Evolutionary conservation across 1,284 basidiomycete genomes (phyloP), one percentile per base, ranked within the genome.

Genomic region (Taiwanofungus camphoratus): DNA sequence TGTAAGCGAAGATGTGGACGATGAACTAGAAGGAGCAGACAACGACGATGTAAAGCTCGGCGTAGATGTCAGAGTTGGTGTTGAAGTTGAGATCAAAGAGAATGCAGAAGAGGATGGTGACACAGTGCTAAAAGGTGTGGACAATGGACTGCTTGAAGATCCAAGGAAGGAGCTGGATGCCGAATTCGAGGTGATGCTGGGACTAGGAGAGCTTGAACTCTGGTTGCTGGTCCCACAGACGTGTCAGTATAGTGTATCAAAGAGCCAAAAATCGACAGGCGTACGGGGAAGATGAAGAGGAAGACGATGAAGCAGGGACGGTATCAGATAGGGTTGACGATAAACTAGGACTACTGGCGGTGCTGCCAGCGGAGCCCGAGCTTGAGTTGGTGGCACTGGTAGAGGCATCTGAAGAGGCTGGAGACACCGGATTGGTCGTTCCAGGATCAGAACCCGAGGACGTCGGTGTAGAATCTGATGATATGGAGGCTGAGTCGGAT

Each of bases 41-140:
- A 39, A 5, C 1, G 51, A 11, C 18, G 54, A 34, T 31, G 48
- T 42, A 11, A 5, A 43, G 39, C 46, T 21, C 8, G 44, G 32
- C 4, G 49, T 22, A 1, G 53, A 33, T 11, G 50, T 8, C 18
- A 52, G 30, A 13, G 52, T 41, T 5, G 52, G 39, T 5, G 48
- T 37, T 2, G 57, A 45, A 9, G 49, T 43, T 9, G 50, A 41
- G 2, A 43, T 42, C 5, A 49, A 38, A 16, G 46, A 32, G 15
- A 57, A 26, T 3, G 45, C 8, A 4, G 50, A 39, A 0, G 50
- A 49, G 16, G 52, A 37, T 11, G 51, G 27, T 20, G 21, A 27
- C 1, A n/a, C n/a, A n/a, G n/a, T n/a, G n/a, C n/a, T n/a, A n/a
- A n/a, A n/a, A n/a, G n/a, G n/a, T n/a, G 26, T 9, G 26, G 26